Percentiles rank a stretch among this genome's conserved stretches.
Evolutionary conservation across 176 grass and related monocot species (phyloP).

Genomic region (Hordeum vulgare): DNA sequence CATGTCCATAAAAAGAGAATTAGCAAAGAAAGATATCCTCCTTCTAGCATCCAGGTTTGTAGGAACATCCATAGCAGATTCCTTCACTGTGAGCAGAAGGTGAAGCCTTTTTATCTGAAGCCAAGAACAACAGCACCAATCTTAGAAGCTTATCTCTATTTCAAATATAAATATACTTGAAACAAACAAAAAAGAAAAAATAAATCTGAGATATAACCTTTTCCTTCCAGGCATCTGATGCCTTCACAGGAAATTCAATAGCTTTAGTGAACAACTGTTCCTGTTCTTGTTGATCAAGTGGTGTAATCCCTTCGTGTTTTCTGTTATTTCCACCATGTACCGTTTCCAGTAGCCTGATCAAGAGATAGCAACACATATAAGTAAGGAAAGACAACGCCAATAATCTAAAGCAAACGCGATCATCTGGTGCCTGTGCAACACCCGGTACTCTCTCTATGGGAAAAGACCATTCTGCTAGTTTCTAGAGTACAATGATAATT

Average conservation of each 20-base stretch:
- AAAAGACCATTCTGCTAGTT: constrained; percentile 16
- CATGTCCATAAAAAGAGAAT: constrained; percentile 99
- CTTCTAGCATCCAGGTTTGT: constrained; percentile 94
- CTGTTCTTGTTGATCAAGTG: constrained; percentile 63
- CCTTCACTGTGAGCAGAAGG: constrained; percentile 83
- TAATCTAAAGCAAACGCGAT: background rate
- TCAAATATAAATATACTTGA: background rate
- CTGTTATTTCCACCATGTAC: constrained; percentile 45
- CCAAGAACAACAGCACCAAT: background rate
- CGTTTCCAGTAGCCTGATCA: constrained; percentile 61
- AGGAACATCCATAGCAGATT: constrained; percentile 96
- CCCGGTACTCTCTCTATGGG: background rate
- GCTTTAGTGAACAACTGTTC: constrained; percentile 59
- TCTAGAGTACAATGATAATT: background rate
- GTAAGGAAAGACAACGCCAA: constrained; percentile 3
- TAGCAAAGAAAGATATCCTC: constrained; percentile 85
- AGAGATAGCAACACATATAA: constrained; percentile 20
- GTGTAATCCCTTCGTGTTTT: constrained; percentile 42
- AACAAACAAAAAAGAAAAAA: constrained; percentile 9
- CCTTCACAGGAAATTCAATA: constrained; percentile 68
- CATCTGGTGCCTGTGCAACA: background rate
- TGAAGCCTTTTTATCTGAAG: constrained; percentile 88
- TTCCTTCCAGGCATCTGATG: constrained; percentile 80
- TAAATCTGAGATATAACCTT: constrained; percentile 52
- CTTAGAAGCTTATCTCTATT: constrained; percentile 3